phyloP scores from a whole-genome alignment of 2,329 filamentous ascomycete species.

The Diatrype stigma region DNA sequence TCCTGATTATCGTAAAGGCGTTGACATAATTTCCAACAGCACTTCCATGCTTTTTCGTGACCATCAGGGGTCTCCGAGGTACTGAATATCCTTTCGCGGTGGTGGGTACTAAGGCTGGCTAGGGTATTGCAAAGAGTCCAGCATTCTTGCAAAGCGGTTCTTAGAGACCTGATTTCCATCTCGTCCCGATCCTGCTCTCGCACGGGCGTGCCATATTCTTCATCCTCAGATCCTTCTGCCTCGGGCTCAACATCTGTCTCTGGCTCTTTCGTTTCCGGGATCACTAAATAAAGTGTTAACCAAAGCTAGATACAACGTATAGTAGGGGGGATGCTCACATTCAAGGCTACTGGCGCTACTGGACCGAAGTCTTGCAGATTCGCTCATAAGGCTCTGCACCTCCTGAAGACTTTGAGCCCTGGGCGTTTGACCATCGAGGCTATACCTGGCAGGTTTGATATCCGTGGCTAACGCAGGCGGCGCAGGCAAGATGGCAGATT shows the following conservation, averaged over 20 bases:
- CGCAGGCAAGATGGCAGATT: constrained; percentile 42
- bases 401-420: constrained; percentile 80
- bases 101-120: constrained; percentile 77
- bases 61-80: constrained; percentile 69
- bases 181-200: constrained; percentile 37
- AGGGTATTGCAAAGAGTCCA: constrained; percentile 94
- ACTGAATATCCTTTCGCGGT: constrained; percentile 74
- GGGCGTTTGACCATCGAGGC: constrained; percentile 68
- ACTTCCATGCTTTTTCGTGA: constrained; percentile 87
- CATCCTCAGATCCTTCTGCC: constrained; percentile 51
- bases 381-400: constrained; percentile 51
- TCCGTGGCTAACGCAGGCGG: constrained; percentile 74
- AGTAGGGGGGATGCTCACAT: constrained; percentile 47
- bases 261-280: constrained; percentile 43
- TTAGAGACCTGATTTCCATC: constrained; percentile 63
- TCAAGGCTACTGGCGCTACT: constrained; percentile 73
- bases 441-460: constrained; percentile 62
- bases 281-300: constrained; percentile 40
- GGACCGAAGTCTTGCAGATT: constrained; percentile 54
- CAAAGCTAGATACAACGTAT: not conserved
- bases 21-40: constrained; percentile 90
- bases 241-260: constrained; percentile 50
- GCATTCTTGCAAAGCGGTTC: constrained; percentile 76
- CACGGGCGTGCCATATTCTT: constrained; percentile 39
- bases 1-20: constrained; percentile 79